A percentile compares a stretch with the other conserved stretches of the same genome.
Evolutionary conservation across 345 rosid genomes (phyloP).

Genomic region (Bretschneidera sinensis): DNA sequence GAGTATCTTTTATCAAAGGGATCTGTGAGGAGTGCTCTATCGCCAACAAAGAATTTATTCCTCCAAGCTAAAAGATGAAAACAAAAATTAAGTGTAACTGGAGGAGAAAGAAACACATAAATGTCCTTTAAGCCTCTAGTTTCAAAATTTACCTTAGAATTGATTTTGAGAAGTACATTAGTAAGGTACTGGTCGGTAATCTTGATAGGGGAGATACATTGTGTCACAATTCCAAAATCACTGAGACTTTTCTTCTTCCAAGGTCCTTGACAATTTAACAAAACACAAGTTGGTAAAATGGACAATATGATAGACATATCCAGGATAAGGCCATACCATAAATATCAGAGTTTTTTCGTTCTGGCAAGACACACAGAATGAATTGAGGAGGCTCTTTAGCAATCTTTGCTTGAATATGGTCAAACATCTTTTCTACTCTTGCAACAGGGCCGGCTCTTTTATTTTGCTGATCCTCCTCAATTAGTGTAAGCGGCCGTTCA

Average conservation of each 20-base stretch:
- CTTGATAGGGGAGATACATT: slow-evolving; percentile 71
- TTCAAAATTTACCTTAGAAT: slow-evolving; percentile 59
- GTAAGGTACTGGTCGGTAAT: slow-evolving; percentile 80
- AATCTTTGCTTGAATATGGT: slow-evolving; percentile 49
- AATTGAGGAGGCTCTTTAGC: slow-evolving; percentile 52
- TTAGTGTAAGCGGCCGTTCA: slow-evolving; percentile 62
- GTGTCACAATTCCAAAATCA: slow-evolving; percentile 70
- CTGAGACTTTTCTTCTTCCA: slow-evolving; percentile 78
- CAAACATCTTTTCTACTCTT: slow-evolving; percentile 81
- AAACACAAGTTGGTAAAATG: slow-evolving; percentile 8
- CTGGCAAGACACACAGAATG: slow-evolving; percentile 76
- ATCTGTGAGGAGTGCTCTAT: slow-evolving; percentile 44
- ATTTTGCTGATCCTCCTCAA: slow-evolving; percentile 66
- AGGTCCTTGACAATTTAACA: slow-evolving; percentile 49
- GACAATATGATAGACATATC: slow-evolving; percentile 9
- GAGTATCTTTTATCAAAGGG: slow-evolving; percentile 58
- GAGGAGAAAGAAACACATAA: slow-evolving; percentile 1
- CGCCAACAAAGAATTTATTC: slow-evolving; percentile 82
- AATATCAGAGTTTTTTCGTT: slow-evolving; percentile 69
- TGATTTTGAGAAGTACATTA: slow-evolving; percentile 84
- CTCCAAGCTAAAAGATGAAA: slow-evolving; percentile 68
- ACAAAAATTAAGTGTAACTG: slow-evolving; percentile 10
- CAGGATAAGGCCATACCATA: slow-evolving; percentile 51
- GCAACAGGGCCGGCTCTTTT: slow-evolving; percentile 45
- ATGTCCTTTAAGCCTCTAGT: slow-evolving; percentile 7